phyloP scores from a whole-genome alignment of 2,329 filamentous ascomycete genomes.

The Fonsecaea erecta region DNA sequence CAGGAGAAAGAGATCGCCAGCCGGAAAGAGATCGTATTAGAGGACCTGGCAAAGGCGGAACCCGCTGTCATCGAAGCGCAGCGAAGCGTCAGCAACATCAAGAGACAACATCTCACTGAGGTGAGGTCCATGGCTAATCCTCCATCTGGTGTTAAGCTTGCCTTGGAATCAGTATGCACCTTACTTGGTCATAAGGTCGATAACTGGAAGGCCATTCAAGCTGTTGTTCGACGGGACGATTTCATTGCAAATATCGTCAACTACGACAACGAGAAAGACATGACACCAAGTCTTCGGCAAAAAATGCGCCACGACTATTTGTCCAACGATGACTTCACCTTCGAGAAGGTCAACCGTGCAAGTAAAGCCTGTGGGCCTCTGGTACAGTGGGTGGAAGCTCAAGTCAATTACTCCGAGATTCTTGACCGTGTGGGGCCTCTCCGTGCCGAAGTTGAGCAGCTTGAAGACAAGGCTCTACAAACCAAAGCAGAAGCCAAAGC shows the following conservation, averaged over 20 bases:
- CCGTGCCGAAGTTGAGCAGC: constrained; percentile 81
- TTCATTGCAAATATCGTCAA: constrained; percentile 98
- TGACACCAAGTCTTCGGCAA: constrained; percentile 79
- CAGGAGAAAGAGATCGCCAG: constrained; percentile 86
- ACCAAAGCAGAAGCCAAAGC: constrained; percentile 93
- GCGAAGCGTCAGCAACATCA: constrained; percentile 97
- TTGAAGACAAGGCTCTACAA: constrained; percentile 86
- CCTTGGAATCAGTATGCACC: constrained; percentile 94
- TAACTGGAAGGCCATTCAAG: constrained; percentile 90
- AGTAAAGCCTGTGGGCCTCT: constrained; percentile 96
- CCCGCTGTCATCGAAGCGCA: constrained; percentile 91
- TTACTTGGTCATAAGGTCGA: constrained; percentile 86
- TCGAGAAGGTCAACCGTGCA: constrained; percentile 92
- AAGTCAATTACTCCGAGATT: constrained; percentile 98
- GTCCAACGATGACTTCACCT: constrained; percentile 92
- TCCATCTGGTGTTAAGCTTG: constrained; percentile 85
- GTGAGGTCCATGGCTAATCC: constrained; percentile 96
- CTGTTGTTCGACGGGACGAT: constrained; percentile 86
- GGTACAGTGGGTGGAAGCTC: constrained; percentile 94
- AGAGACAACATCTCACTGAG: constrained; percentile 94
- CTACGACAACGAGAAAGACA: constrained; percentile 93
- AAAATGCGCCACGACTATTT: constrained; percentile 95
- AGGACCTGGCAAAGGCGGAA: constrained; percentile 87
- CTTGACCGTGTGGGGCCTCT: constrained; percentile 90
- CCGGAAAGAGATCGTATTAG: constrained; percentile 80